Evolutionary conservation across 1,139 yeast species (phyloP), one percentile per base, ranked within the genome.

Genomic region (Zhuliangozyma parablackwelliae): DNA sequence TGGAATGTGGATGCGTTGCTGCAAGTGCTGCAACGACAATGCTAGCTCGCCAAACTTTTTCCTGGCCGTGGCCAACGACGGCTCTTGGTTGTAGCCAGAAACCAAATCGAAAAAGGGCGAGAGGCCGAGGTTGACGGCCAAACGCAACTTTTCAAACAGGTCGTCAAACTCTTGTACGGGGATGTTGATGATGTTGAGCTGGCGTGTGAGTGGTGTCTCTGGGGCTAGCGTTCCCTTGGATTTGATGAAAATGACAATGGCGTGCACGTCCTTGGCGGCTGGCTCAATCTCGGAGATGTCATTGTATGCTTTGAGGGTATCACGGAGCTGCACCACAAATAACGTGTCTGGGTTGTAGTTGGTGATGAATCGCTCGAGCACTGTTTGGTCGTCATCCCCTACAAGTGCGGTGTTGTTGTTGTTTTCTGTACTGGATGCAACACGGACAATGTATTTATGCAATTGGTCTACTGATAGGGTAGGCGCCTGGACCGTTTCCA

Each of bases 1-100:
- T 0, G 96, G 96, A 1, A 79, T 72, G 38, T 80, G 84, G 23
- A 83, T 75, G 31, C 78, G 70, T 44, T 82, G 85, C 45, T 83
- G 84, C 24, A 87, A 61, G 51, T 82, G 82, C 44, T 80, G 80
- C 27, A 89, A 64, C 0, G 94, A 80, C 11, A 78, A 55, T 1
- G 86, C 77, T 25, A 88, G 62, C 44, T 87, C 96, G 27, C 75
- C 74, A 40, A 89, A 72, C 51, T 81, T 85, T 54, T 78, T 80
- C 42, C 75, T 75, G 1, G 88, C 71, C 7, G 37, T 25, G 21
- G 32, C 21, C 30, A 39, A 56, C 7, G 28, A 6, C 7, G 10
- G 12, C n/a, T 49, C 50, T 6, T 48, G 50, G 21, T 44, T 46
- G 6, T 36, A 27, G 6, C 31, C 24, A 2, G 51, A 38, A 10